Percentiles rank a stretch among this genome's conserved stretches.
Conservation (phyloP, 2,329 filamentous ascomycete species). For the Lachnellula arida region DNA sequence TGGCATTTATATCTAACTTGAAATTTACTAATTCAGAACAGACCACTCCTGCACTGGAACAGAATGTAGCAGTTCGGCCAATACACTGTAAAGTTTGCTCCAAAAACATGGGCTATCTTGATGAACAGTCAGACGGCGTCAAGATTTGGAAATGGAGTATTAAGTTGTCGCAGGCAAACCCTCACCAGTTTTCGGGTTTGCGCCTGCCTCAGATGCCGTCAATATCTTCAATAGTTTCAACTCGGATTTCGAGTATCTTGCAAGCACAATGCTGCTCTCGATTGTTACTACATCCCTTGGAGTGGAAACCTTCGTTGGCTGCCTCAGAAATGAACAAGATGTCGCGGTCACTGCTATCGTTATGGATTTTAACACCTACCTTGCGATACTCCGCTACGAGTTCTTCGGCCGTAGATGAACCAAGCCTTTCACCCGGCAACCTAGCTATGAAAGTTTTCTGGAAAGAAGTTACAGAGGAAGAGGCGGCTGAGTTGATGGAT, state of each 20-base stretch:
- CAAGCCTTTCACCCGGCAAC: slow-evolving; percentile 3
- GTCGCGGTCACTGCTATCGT: not conserved
- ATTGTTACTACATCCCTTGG: slow-evolving; percentile 12
- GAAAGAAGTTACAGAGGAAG: slow-evolving; percentile 10
- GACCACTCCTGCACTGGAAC: not conserved
- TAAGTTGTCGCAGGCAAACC: slow-evolving; percentile 1
- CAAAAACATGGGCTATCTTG: slow-evolving; percentile 23
- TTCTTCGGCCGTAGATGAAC: not conserved
- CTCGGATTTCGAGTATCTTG: slow-evolving; percentile 14
- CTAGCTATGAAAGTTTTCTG: slow-evolving; percentile 29
- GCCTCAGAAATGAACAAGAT: not conserved
- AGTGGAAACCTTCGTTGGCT: slow-evolving; percentile 2
- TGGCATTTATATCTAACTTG: not conserved
- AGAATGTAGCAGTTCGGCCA: not conserved
- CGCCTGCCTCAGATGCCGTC: slow-evolving; percentile 5
- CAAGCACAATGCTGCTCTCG: slow-evolving; percentile 18
- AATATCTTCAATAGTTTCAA: slow-evolving; percentile 14
- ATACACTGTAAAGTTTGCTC: slow-evolving; percentile 20
- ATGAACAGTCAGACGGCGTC: slow-evolving; percentile 20
- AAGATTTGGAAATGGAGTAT: slow-evolving; percentile 29
- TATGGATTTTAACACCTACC: slow-evolving; percentile 12
- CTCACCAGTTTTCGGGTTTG: not conserved
- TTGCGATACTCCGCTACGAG: slow-evolving; percentile 7
- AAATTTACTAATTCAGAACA: slow-evolving; percentile 17
- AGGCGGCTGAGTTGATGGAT: slow-evolving; percentile 15